Evolutionary conservation across 2,329 filamentous ascomycete genomes (phyloP).

Genomic region (Pyrenochaeta sp.): DNA sequence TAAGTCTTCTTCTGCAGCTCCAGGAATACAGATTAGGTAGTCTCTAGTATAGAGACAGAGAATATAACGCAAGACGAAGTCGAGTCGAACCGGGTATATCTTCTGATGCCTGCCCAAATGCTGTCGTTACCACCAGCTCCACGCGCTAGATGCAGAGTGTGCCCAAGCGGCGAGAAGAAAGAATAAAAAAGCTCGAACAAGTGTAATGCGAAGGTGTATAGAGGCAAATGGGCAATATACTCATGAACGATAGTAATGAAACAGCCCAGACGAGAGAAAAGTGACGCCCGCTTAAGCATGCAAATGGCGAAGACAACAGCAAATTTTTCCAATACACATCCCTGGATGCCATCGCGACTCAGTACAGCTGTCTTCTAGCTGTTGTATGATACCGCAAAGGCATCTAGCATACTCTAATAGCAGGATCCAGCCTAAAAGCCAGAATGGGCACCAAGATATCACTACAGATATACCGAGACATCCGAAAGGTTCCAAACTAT

Average conservation of each 20-base stretch:
- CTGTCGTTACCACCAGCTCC: constrained; percentile 19
- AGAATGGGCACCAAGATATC: not conserved
- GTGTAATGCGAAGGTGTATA: not conserved
- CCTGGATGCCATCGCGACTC: not conserved
- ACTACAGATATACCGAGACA: not conserved
- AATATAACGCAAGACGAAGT: constrained; percentile 11
- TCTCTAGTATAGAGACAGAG: constrained; percentile 1
- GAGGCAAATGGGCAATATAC: not conserved
- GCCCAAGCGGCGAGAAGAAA: constrained; percentile 10
- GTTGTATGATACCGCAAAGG: not conserved
- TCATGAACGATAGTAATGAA: not conserved
- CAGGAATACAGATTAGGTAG: constrained; percentile 17
- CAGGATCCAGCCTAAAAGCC: not conserved
- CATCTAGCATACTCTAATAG: not conserved
- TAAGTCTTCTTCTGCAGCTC: not conserved
- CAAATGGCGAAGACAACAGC: not conserved
- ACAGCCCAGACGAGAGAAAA: not conserved
- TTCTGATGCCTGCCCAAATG: constrained; percentile 24
- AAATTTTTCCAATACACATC: not conserved
- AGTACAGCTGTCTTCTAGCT: not conserved
- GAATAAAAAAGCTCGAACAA: not conserved
- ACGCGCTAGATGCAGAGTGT: constrained; percentile 22
- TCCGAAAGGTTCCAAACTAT: constrained; percentile 6
- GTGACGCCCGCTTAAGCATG: not conserved
- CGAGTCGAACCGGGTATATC: constrained; percentile 26